Base-by-base conservation (phyloP, 1,284 basidiomycete species). In the Wolfiporia cocos region DNA sequence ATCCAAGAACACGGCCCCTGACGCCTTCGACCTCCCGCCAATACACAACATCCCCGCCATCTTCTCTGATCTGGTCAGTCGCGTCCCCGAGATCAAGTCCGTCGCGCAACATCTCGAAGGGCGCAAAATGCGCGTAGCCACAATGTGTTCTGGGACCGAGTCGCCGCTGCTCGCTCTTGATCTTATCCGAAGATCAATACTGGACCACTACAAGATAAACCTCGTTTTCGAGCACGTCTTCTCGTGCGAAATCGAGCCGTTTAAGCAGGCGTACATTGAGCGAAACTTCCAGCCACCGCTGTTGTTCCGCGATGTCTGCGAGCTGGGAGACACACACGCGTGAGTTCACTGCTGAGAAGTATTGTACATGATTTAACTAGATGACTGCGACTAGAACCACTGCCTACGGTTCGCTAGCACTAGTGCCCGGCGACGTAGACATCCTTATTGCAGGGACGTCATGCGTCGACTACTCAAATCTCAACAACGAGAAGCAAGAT, bases 221-320 rank as follows among this genome's bases (percentile, higher is more conserved):
- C 67, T 96, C 37, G 74, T 84, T 26, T 70, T 93, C 47, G 84
- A 95, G 55, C 94, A 97, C 63, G 91, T 96, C 40, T 97, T 97
- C 64, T 96, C 93, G 0, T 96, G 93, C 65, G 93, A 97, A 66
- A 96, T 97, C 49, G 94, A 96, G 59, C 93, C 94, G 2, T 97
- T 94, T 76, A 97, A 97, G 64, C 93, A 97, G 62, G 93, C 93
- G 0, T 97, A 97, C 62, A 97, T 97, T 48, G 94, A 97, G 62
- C 78, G 94, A 20, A 97, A 97, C 63, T 97, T 97, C 60, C 78
- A 79, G 44, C 91, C 92, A 11, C 92, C 93, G 4, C 66, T 96
- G 28, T 71, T 97, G 26, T 97, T 97, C 62, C 80, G 94, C 42
- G 94, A 97, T 59, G 93, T 97, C 12, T 93, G 89, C 43, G 93